Percentiles rank a stretch among this genome's conserved stretches.
These are phyloP conservation scores for Endogone sp. DNA, from an alignment of 192 early-diverging fungal species.

Conservation along the genomic window DNA sequence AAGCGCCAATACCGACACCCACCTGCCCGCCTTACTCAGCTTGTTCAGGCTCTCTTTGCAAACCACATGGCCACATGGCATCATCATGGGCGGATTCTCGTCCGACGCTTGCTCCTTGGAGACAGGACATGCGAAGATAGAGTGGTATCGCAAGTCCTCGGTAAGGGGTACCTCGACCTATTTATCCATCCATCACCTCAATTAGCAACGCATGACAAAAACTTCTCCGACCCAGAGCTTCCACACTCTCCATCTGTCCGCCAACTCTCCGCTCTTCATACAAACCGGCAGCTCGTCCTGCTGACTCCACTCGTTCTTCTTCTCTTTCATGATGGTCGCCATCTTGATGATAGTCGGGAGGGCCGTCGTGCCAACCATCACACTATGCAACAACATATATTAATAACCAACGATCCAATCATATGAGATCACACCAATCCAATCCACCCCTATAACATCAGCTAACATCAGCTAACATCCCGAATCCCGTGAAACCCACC, in stretches of 20 bases:
- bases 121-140: slow-evolving; percentile 96
- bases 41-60: slow-evolving; percentile 85
- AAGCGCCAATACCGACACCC: too few relatives aligned
- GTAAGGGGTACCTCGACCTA: slow-evolving; percentile 89
- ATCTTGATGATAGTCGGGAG: slow-evolving; percentile 93
- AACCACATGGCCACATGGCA: slow-evolving; percentile 96
- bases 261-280: too few relatives aligned
- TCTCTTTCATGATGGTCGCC: slow-evolving; percentile 81
- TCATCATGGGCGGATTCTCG: slow-evolving; percentile 97
- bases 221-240: background rate
- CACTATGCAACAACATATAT: slow-evolving; percentile 32
- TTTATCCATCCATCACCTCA: too few relatives aligned
- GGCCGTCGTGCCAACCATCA: slow-evolving; percentile 79
- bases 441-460: too few relatives aligned
- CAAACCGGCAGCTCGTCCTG: slow-evolving; percentile 89
- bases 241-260: background rate
- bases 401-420: slow-evolving; percentile 15
- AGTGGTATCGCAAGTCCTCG: slow-evolving; percentile 86
- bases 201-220: background rate
- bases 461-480: too few relatives aligned
- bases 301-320: slow-evolving; percentile 86
- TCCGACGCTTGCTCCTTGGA: slow-evolving; percentile 90
- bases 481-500: too few relatives aligned
- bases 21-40: slow-evolving; percentile 68
- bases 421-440: too few relatives aligned